phyloP scores from a whole-genome alignment of 1,284 basidiomycete species.

The Paramarasmius palmivorus region DNA sequence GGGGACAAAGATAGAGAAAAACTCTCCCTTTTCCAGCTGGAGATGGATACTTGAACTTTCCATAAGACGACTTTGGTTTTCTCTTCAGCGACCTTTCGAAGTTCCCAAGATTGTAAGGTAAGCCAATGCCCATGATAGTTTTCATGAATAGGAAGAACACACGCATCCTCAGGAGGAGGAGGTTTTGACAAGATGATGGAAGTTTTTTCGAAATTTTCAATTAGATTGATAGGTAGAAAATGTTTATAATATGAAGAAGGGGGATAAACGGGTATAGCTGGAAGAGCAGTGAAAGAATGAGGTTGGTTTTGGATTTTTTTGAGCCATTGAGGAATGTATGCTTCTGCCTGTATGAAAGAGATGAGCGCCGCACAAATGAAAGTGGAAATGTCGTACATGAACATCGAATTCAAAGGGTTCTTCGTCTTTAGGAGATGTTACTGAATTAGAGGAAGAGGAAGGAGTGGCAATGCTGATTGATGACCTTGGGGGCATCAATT shows the following conservation, averaged over 20 bases:
- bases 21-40: constrained; percentile 34
- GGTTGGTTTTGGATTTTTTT: constrained; percentile 45
- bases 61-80: constrained; percentile 42
- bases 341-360: constrained; percentile 36
- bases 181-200: constrained; percentile 24
- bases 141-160: constrained; percentile 5
- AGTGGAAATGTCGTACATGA: constrained; percentile 31
- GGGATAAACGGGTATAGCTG: constrained; percentile 41
- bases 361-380: constrained; percentile 2
- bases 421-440: neutral
- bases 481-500: neutral
- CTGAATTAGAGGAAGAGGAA: neutral
- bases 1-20: constrained; percentile 38
- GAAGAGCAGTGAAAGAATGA: constrained; percentile 38
- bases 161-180: constrained; percentile 23
- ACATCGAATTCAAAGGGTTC: constrained; percentile 34
- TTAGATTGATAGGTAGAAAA: constrained; percentile 31
- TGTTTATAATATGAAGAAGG: constrained; percentile 30
- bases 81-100: constrained; percentile 36
- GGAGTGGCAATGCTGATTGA: too few species aligned
- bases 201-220: constrained; percentile 11
- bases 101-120: constrained; percentile 42
- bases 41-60: constrained; percentile 34
- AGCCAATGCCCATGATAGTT: constrained; percentile 41
- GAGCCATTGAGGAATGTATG: constrained; percentile 45